Base-by-base conservation (phyloP, 495 filamentous ascomycete genomes). In the Xanthoparmelia taractica region DNA sequence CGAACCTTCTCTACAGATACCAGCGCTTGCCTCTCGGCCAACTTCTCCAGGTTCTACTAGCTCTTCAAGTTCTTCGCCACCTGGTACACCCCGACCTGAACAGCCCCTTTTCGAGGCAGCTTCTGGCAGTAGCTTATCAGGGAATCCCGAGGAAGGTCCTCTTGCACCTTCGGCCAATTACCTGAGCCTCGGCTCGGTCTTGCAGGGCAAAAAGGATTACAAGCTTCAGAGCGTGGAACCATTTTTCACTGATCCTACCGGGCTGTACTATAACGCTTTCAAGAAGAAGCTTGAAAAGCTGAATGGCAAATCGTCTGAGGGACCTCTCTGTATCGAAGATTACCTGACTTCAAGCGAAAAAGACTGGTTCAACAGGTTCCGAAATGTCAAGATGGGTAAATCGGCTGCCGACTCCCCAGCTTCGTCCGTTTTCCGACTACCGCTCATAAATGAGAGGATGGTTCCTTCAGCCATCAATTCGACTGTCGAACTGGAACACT, bases 161-260 rank as follows among this genome's bases (percentile, higher is more conserved):
- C 54, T 47, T 2, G 50, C 65, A 50, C 62, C 67, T 25, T 37
- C 56, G 63, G 61, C 58, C 73, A 73, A 47, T 63, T 67, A 37
- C 80, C 84, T 68, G 71, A 82, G 61, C 72, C 74, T 78, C 41
- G 76, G 77, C n/a, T 77, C 74, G 18, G 79, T 86, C 4, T 72
- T 82, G 7, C 75, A 78, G 34, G 80, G 80, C 55, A 73, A 79
- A 56, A 76, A 77, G 40, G 78, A 84, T 65, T 82, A 82, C 67
- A 76, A 80, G 67, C 77, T 87, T 31, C 85, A 87, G 65, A 81
- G 85, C 63, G 82, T 87, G 23, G 81, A 86, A 63, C 84, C 84
- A 33, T 84, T 82, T 74, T 88, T 88, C 73, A 86, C 81, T n/a
- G 85, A 88, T 69, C 76, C 79, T 8, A 81, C 77, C 31, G 83